Conservation (phyloP, 768 basidiomycete species). For the Tylopilus sp. region DNA sequence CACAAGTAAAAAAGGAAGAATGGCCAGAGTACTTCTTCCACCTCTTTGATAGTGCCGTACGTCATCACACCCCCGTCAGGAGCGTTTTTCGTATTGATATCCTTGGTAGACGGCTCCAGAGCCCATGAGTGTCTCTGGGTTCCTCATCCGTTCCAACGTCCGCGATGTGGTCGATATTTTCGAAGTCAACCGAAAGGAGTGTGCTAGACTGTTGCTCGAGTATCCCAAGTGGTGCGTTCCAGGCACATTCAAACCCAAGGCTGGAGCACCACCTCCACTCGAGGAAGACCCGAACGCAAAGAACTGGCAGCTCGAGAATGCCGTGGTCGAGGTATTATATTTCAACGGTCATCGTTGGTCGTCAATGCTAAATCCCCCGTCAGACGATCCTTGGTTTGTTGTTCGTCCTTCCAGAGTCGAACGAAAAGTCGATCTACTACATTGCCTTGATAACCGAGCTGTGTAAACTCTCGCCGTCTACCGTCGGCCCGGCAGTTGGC, state of each 20-base stretch:
- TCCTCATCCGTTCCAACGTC: constrained; percentile 70
- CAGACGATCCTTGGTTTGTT: constrained; percentile 73
- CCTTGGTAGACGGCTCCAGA: constrained; percentile 67
- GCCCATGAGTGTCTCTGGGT: constrained; percentile 70
- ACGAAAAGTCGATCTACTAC: constrained; percentile 81
- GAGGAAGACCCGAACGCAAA: constrained; percentile 56
- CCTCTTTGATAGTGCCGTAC: constrained; percentile 60
- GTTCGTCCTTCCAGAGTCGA: constrained; percentile 73
- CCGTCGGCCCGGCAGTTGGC: constrained; percentile 94
- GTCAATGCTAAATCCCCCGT: background rate
- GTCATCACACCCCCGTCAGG: constrained; percentile 6
- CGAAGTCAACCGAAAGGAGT: constrained; percentile 95
- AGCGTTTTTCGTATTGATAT: background rate
- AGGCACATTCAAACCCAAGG: constrained; percentile 82
- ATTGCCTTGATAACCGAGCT: constrained; percentile 87
- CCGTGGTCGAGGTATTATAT: constrained; percentile 69
- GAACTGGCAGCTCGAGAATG: constrained; percentile 86
- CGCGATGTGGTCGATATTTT: constrained; percentile 83
- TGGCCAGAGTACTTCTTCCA: constrained; percentile 72
- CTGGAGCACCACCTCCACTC: constrained; percentile 47
- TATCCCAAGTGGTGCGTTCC: constrained; percentile 79
- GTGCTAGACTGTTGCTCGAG: constrained; percentile 81
- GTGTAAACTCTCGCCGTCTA: constrained; percentile 89
- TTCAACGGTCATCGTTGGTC: background rate
- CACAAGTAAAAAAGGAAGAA: constrained; percentile 75